These are phyloP conservation scores for Penicillium sp. DNA, from an alignment of 2,329 filamentous ascomycete genomes.

Conservation along the genomic window DNA sequence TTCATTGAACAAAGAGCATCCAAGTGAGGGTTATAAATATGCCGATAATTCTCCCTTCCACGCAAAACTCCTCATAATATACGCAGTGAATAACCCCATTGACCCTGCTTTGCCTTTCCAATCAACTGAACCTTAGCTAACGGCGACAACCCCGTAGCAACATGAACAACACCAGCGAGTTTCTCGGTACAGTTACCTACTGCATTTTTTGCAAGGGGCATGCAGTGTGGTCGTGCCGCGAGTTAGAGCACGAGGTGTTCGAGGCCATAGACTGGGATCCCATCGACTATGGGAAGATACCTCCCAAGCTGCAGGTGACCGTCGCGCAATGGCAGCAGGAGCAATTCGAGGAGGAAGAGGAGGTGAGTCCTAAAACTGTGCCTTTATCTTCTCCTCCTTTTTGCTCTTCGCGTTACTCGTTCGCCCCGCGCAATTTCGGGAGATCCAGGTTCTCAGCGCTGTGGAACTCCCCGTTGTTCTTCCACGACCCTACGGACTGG, in stretches of 20 bases:
- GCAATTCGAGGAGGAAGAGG: not conserved
- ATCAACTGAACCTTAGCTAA: not conserved
- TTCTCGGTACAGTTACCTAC: not conserved
- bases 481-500: not conserved
- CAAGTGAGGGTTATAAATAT: not conserved
- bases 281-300: not conserved
- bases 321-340: not conserved
- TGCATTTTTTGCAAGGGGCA: not conserved
- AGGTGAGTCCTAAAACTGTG: not conserved
- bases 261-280: not conserved
- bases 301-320: too few relatives aligned
- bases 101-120: not conserved
- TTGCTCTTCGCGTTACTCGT: too few relatives aligned
- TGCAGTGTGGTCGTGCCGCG: not conserved
- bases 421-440: too few relatives aligned
- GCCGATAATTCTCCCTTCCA: not conserved
- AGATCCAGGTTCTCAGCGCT: too few relatives aligned
- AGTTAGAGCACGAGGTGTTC: not conserved
- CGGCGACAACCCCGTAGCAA: too few relatives aligned
- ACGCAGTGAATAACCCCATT: not conserved
- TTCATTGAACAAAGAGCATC: not conserved
- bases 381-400: not conserved
- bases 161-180: not conserved
- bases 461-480: too few relatives aligned
- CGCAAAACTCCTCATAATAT: not conserved